Conservation (phyloP, 1,284 basidiomycete genomes). For the Agroathelia rolfsii region DNA sequence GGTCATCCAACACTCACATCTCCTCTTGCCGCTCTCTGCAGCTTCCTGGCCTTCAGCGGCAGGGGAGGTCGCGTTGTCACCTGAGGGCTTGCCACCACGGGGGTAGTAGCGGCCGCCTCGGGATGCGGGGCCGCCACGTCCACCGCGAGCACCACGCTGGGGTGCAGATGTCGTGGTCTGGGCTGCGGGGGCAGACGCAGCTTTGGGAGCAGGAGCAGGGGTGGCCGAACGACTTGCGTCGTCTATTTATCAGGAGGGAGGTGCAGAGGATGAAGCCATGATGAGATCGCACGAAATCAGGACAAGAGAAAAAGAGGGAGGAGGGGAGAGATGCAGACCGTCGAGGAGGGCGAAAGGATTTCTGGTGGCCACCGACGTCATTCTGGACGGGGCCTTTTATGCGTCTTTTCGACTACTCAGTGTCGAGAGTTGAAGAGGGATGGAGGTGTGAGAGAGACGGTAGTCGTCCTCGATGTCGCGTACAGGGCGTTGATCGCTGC, state of each 20-base stretch:
- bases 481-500: no score
- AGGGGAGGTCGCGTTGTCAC: no score
- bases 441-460: no score
- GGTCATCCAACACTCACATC: conserved; percentile 31
- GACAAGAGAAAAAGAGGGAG: no score
- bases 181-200: conserved; percentile 21
- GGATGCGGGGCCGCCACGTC: conserved; percentile 52
- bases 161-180: no score
- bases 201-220: conserved; percentile 23
- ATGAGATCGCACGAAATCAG: conserved; percentile 2
- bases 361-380: conserved; percentile 80
- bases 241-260: conserved; percentile 26
- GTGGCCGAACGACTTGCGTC: conserved; percentile 34
- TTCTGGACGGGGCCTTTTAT: conserved; percentile 50
- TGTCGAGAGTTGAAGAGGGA: conserved; percentile 15
- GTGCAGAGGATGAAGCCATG: conserved; percentile 25
- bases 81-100: conserved; percentile 48
- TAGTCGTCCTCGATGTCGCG: no score
- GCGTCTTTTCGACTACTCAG: conserved; percentile 36
- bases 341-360: conserved; percentile 75
- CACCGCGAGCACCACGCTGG: conserved; percentile 28
- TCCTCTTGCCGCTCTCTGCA: conserved; percentile 34
- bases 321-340: conserved; percentile 41
- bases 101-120: conserved; percentile 67
- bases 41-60: no score